phyloP scores from a whole-genome alignment of 2,329 filamentous ascomycete genomes.

The Ilyonectria mors-panacis region DNA sequence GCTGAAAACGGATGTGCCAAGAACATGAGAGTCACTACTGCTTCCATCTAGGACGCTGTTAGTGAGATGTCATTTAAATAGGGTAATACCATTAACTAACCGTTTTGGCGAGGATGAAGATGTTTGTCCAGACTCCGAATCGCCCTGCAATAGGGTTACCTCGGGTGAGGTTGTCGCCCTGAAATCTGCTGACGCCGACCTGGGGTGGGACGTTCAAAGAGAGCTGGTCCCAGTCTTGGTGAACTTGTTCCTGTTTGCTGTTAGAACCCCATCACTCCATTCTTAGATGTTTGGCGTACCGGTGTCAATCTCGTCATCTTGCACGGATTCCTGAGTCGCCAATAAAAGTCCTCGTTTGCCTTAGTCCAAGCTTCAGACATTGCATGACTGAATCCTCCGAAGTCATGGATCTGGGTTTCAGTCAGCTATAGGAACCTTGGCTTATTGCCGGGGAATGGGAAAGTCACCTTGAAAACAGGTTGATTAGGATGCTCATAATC shows the following conservation, averaged over 20 bases:
- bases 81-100: conserved; percentile 31
- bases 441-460: background rate
- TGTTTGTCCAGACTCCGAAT: conserved; percentile 49
- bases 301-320: conserved; percentile 45
- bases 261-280: conserved; percentile 19
- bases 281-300: conserved; percentile 33
- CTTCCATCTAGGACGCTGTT: conserved; percentile 45
- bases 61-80: conserved; percentile 2
- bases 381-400: conserved; percentile 42
- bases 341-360: conserved; percentile 28
- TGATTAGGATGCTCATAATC: conserved; percentile 31
- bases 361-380: conserved; percentile 40
- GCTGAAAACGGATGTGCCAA: conserved; percentile 33
- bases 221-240: conserved; percentile 45
- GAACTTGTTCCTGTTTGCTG: conserved; percentile 43
- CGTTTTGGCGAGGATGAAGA: conserved; percentile 48
- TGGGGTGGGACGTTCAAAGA: conserved; percentile 9
- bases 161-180: conserved; percentile 30
- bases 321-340: conserved; percentile 33
- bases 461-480: conserved; percentile 47
- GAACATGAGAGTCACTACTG: conserved; percentile 40
- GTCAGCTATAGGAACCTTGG: conserved; percentile 5
- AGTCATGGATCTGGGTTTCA: conserved; percentile 45
- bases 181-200: conserved; percentile 20
- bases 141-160: conserved; percentile 43